Percentiles rank a stretch among this genome's conserved stretches.
Evolutionary conservation across 1,284 basidiomycete genomes (phyloP).

Genomic region (Microbotryum lychnidis-dioicae): DNA sequence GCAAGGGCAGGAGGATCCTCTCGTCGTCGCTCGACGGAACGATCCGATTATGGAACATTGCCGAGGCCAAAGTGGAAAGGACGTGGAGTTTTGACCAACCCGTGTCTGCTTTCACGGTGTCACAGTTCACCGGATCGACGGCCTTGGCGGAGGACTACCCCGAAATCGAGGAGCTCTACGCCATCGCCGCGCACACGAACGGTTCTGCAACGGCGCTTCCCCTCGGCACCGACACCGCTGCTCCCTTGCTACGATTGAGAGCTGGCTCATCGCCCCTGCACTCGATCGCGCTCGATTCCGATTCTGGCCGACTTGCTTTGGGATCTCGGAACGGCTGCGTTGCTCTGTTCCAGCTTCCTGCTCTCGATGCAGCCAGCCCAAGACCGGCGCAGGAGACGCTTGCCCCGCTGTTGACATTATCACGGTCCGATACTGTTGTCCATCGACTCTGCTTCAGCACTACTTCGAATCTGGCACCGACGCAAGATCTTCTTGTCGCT

Average conservation of each 20-base stretch:
- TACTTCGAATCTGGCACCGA: background rate
- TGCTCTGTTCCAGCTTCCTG: conserved; percentile 2
- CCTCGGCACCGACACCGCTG: background rate
- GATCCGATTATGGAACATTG: conserved; percentile 33
- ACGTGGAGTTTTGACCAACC: conserved; percentile 19
- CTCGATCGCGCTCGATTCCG: background rate
- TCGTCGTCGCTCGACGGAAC: conserved; percentile 46
- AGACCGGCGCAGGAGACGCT: background rate
- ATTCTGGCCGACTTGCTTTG: background rate
- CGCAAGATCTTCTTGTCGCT: conserved; percentile 16
- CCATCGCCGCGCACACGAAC: conserved; percentile 14
- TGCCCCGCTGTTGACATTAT: background rate
- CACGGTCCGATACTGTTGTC: background rate
- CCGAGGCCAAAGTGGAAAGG: background rate
- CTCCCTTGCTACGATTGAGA: background rate
- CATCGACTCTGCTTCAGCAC: background rate
- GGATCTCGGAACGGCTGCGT: conserved; percentile 11
- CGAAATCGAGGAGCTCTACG: conserved; percentile 1
- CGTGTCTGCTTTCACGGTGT: conserved; percentile 1
- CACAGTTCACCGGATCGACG: background rate
- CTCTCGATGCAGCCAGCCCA: background rate
- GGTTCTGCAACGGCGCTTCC: conserved; percentile 9
- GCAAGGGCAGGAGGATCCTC: conserved; percentile 24
- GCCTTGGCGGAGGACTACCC: background rate
- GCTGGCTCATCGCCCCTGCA: background rate